phyloP scores from a whole-genome alignment of 495 filamentous ascomycete species.

The Jackrogersella minutella region DNA sequence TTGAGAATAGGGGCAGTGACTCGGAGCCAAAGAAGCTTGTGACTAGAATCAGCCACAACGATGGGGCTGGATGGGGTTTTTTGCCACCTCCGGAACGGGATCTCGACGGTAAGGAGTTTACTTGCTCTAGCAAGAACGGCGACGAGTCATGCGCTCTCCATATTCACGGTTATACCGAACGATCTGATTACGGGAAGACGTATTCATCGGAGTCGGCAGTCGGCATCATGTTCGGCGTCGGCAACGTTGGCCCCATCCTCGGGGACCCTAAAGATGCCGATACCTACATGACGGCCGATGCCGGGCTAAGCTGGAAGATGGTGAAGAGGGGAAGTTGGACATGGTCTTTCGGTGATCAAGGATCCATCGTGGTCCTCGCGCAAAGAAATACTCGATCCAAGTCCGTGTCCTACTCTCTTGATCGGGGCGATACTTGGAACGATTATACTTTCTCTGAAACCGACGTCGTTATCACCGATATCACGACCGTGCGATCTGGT shows the following conservation, averaged over 20 bases:
- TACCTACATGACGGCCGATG: constrained; percentile 89
- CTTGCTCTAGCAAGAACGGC: constrained; percentile 66
- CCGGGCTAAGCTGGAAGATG: constrained; percentile 84
- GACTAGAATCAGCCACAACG: constrained; percentile 94
- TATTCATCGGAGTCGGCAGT: constrained; percentile 89
- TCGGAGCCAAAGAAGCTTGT: constrained; percentile 79
- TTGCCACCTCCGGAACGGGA: constrained; percentile 74
- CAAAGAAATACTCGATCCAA: constrained; percentile 65
- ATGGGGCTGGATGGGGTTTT: constrained; percentile 84
- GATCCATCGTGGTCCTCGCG: constrained; percentile 88
- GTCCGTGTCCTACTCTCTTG: constrained; percentile 74
- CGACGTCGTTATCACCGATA: constrained; percentile 73
- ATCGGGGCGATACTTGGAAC: constrained; percentile 80
- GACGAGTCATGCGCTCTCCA: constrained; percentile 81
- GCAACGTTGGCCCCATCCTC: constrained; percentile 84
- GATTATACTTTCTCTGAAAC: constrained; percentile 75
- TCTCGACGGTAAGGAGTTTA: constrained; percentile 71
- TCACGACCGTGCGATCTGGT: constrained; percentile 89
- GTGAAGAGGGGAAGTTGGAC: constrained; percentile 85
- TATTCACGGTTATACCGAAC: constrained; percentile 93
- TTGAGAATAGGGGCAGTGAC: constrained; percentile 72
- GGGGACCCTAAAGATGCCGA: constrained; percentile 68
- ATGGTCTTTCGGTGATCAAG: constrained; percentile 95
- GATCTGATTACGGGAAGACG: constrained; percentile 76
- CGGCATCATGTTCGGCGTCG: constrained; percentile 88